These are phyloP conservation scores for Hyaloscypha finlandica DNA, from an alignment of 495 filamentous ascomycete species.

Conservation along the genomic window DNA sequence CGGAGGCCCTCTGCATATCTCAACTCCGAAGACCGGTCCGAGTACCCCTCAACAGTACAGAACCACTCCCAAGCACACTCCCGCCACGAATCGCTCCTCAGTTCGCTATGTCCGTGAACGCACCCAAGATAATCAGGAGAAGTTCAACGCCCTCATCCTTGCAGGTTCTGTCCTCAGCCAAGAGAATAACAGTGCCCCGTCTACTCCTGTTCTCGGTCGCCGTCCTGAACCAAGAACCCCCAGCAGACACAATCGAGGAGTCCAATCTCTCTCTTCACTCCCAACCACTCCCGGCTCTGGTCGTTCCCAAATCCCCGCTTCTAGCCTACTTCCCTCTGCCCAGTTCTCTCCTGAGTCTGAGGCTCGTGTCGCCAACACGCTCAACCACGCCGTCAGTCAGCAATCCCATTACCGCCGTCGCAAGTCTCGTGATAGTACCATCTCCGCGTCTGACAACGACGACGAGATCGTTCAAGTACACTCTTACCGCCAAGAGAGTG, in stretches of 20 bases:
- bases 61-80: constrained; percentile 39
- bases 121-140: constrained; percentile 44
- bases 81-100: constrained; percentile 37
- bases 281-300: constrained; percentile 68
- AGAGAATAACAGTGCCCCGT: constrained; percentile 67
- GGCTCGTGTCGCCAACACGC: constrained; percentile 30
- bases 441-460: constrained; percentile 78
- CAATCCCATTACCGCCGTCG: constrained; percentile 39
- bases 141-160: constrained; percentile 76
- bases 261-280: constrained; percentile 78
- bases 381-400: constrained; percentile 26
- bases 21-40: constrained; percentile 31
- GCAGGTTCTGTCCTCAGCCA: constrained; percentile 75
- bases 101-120: constrained; percentile 29
- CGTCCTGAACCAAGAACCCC: constrained; percentile 46
- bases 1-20: constrained; percentile 54
- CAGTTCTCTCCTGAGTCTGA: constrained; percentile 39
- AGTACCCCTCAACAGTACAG: constrained; percentile 33
- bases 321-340: constrained; percentile 53
- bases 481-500: constrained; percentile 30
- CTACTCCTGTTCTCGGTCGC: constrained; percentile 52
- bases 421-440: constrained; percentile 83
- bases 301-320: constrained; percentile 34
- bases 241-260: constrained; percentile 62
- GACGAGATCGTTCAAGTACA: constrained; percentile 48